phyloP scores from a whole-genome alignment of 2,329 filamentous ascomycete species.

The Pseudogymnoascus sp. region DNA sequence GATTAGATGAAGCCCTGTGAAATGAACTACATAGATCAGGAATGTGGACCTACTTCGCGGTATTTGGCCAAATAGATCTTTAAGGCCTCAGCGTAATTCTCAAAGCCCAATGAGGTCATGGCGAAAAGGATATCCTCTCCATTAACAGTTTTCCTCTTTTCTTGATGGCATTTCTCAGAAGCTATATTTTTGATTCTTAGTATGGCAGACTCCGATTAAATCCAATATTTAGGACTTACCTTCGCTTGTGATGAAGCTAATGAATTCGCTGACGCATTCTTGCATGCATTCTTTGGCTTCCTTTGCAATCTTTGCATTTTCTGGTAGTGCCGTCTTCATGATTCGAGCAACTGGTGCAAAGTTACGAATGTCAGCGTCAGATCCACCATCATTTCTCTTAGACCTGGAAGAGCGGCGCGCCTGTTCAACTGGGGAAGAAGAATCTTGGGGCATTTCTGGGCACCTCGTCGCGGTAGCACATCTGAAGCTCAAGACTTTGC shows the following conservation, averaged over 20 bases:
- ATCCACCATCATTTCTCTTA: slow-evolving; percentile 23
- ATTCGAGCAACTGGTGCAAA: slow-evolving; percentile 95
- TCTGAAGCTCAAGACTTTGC: slow-evolving; percentile 22
- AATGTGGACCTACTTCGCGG: slow-evolving; percentile 68
- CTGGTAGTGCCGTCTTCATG: slow-evolving; percentile 95
- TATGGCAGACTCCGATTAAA: slow-evolving; percentile 13
- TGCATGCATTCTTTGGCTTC: slow-evolving; percentile 99
- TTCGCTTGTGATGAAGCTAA: slow-evolving; percentile 99
- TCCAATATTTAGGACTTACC: slow-evolving; percentile 48
- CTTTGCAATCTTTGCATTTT: slow-evolving; percentile 98
- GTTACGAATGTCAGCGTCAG: slow-evolving; percentile 90
- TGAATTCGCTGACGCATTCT: slow-evolving; percentile 99
- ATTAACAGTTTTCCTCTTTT: slow-evolving; percentile 98
- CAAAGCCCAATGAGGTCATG: slow-evolving; percentile 97
- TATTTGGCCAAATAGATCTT: slow-evolving; percentile 98
- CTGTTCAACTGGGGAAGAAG: slow-evolving; percentile 42
- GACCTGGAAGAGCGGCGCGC: slow-evolving; percentile 38
- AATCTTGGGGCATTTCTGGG: slow-evolving; percentile 51
- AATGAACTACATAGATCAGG: slow-evolving; percentile 17
- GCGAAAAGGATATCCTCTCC: slow-evolving; percentile 97
- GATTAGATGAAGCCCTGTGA: slow-evolving; percentile 31
- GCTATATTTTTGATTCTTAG: slow-evolving; percentile 47
- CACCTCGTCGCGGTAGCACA: slow-evolving; percentile 13
- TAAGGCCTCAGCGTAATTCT: slow-evolving; percentile 95
- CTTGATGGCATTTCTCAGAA: slow-evolving; percentile 98